phyloP scores from a whole-genome alignment of 2,329 filamentous ascomycete genomes.

The Aspergillus flavus region DNA sequence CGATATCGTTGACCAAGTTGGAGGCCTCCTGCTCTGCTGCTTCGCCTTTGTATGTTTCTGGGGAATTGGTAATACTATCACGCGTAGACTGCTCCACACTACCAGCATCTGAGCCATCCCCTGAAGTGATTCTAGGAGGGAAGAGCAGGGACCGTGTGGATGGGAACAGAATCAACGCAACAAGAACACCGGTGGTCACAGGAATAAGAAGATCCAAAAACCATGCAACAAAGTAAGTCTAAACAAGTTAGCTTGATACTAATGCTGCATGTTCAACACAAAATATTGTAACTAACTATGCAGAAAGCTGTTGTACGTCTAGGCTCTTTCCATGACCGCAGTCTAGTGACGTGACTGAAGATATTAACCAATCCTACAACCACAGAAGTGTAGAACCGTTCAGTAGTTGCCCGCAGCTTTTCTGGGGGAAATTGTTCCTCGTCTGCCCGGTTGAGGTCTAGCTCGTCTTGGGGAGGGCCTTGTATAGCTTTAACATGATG shows the following conservation, averaged over 20 bases:
- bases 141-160: slow-evolving; percentile 66
- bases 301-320: slow-evolving; percentile 69
- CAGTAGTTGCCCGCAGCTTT: slow-evolving; percentile 75
- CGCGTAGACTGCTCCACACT: slow-evolving; percentile 65
- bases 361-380: slow-evolving; percentile 66
- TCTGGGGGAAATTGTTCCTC: slow-evolving; percentile 84
- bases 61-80: slow-evolving; percentile 75
- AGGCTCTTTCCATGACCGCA: slow-evolving; percentile 78
- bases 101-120: slow-evolving; percentile 60
- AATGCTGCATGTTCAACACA: no score
- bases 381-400: slow-evolving; percentile 80
- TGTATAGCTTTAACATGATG: slow-evolving; percentile 71
- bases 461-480: slow-evolving; percentile 61
- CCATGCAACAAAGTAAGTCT: slow-evolving; percentile 68
- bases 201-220: slow-evolving; percentile 70
- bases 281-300: slow-evolving; percentile 40
- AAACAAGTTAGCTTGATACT: background rate
- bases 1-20: slow-evolving; percentile 76
- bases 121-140: slow-evolving; percentile 66
- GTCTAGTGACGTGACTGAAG: slow-evolving; percentile 72
- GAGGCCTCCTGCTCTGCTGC: slow-evolving; percentile 80
- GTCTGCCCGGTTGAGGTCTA: slow-evolving; percentile 79
- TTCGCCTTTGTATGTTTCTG: slow-evolving; percentile 80
- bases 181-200: slow-evolving; percentile 58
- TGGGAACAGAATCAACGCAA: slow-evolving; percentile 69